phyloP scores from a whole-genome alignment of 208 protist genomes.

The Phytomonas francai region DNA sequence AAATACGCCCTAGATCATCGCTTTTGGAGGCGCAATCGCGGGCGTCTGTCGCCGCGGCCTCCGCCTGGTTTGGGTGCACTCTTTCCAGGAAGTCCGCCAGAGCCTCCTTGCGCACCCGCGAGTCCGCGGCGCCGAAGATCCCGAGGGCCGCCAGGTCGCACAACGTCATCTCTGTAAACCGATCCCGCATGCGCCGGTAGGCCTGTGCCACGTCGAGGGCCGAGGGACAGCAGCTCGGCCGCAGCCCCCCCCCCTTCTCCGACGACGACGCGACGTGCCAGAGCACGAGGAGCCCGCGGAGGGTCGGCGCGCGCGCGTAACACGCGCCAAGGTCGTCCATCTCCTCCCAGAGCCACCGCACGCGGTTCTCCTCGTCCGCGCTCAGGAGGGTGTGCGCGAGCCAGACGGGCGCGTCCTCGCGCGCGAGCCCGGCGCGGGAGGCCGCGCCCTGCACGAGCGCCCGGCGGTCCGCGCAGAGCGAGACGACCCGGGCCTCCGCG shows the following conservation, averaged over 20 bases:
- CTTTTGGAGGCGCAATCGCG: not conserved
- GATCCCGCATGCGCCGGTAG: constrained; percentile 34
- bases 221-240: constrained; percentile 4
- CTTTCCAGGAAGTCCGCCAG: not conserved
- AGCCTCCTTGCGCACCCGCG: not conserved
- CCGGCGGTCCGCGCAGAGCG: constrained; percentile 24
- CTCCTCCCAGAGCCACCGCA: constrained; percentile 75
- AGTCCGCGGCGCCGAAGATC: constrained; percentile 3
- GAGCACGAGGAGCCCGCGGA: constrained; percentile 65
- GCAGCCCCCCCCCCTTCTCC: constrained; percentile 5
- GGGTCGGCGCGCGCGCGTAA: constrained; percentile 58
- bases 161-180: constrained; percentile 19
- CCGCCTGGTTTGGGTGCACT: not conserved
- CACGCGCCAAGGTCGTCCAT: constrained; percentile 19
- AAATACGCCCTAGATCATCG: constrained; percentile 6
- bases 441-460: not conserved
- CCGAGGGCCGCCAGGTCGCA: constrained; percentile 13
- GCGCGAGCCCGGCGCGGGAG: not conserved
- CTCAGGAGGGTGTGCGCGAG: constrained; percentile 46
- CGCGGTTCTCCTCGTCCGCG: constrained; percentile 61
- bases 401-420: not conserved
- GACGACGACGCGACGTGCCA: constrained; percentile 16
- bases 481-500: constrained; percentile 12
- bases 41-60: not conserved
- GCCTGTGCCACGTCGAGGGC: constrained; percentile 11